Base-by-base conservation (phyloP, 2,329 filamentous ascomycete species). In the Aspergillus flavus region DNA sequence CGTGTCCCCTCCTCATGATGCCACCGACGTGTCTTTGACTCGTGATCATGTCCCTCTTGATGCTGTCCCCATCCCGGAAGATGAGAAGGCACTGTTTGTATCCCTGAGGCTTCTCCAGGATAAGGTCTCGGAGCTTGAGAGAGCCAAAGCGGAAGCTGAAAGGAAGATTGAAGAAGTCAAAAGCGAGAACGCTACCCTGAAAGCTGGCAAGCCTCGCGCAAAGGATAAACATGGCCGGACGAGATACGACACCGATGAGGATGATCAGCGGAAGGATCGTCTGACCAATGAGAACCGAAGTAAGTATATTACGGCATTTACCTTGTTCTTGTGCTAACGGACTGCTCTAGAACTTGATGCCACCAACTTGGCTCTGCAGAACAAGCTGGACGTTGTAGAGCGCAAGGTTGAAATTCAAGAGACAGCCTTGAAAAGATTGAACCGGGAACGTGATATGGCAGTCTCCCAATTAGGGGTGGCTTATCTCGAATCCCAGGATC, bases 61-160 rank as follows among this genome's bases (percentile, higher is more conserved):
- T 43, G 80, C 82, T 14, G 78, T 88, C 12, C 81, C 85, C 0
- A 81, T 89, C 53, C 87, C 87, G 0, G 81, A 85, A 14, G 86
- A 89, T 56, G 87, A 89, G 66, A 87, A 89, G 72, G 84, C 84
- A 2, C 83, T 90, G 55, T 87, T 87, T 69, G 81, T 85, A n/a
- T 86, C 86, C 12, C 77, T 89, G 19, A 82, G 87, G 58, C 75
- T 86, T 21, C 75, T 89, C 12, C 83, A 87, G 66, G 85, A 87
- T 48, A 86, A 85, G 69, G 81, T 88, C 46, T 77, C 81, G 0
- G 79, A 84, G 57, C 78, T 89, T 54, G 86, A 89, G 69, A 76
- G 79, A 58, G 84, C 85, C 65, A 86, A 86, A 61, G 81, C 80
- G 7, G 81, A 85, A 57, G 73, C 76, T 6, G 83, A 85, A 63